Percentiles rank a stretch among this genome's conserved stretches.
Evolutionary conservation across 176 grass and related monocot genomes (phyloP).

Genomic region (Zea mays): Zm-B73-REFERENCE-NAM-5.0 NC_050105.1:140135501-140136000

Average conservation of each 20-base stretch:
- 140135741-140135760: no score
- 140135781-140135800: no score
- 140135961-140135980: conserved; percentile 36
- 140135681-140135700: not conserved
- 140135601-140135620: not conserved
- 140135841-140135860: not conserved
- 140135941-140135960: conserved; percentile 23
- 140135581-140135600: not conserved
- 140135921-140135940: conserved; percentile 50
- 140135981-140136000: conserved; percentile 53
- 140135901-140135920: not conserved
- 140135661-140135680: conserved; percentile 8
- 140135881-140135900: not conserved
- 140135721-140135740: conserved; percentile 7
- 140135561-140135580: conserved; percentile 45
- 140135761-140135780: no score
- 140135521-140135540: not conserved
- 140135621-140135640: conserved; percentile 22
- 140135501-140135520: no score
- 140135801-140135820: not conserved
- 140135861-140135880: conserved; percentile 37
- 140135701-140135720: no score
- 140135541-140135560: not conserved
- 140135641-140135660: not conserved
- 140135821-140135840: not conserved